These are phyloP conservation scores for Crithidia fasciculata DNA, from an alignment of 208 protist genomes.

Conservation along the genomic window DNA sequence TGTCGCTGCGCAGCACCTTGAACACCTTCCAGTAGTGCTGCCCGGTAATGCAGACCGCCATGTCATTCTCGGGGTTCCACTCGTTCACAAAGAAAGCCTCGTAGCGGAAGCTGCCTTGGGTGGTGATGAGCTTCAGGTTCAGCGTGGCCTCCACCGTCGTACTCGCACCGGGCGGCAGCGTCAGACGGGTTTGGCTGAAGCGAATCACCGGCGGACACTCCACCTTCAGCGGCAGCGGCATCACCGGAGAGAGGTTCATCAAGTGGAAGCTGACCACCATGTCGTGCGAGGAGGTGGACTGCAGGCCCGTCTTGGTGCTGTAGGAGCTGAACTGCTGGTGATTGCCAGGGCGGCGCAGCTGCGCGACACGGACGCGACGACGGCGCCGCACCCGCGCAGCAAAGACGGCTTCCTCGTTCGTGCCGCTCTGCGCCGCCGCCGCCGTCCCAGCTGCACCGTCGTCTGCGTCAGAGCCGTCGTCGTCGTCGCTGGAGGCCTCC, in stretches of 20 bases:
- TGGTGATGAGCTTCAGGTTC: slow-evolving; percentile 62
- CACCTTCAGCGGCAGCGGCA: slow-evolving; percentile 77
- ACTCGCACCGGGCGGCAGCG: slow-evolving; percentile 61
- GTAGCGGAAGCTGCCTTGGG: slow-evolving; percentile 79
- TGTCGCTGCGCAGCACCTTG: slow-evolving; percentile 57
- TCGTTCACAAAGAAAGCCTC: slow-evolving; percentile 87
- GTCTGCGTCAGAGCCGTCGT: slow-evolving; percentile 12
- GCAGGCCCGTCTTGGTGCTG: slow-evolving; percentile 16
- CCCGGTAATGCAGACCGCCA: slow-evolving; percentile 74
- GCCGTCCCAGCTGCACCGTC: neutral
- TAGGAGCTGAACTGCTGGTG: slow-evolving; percentile 26
- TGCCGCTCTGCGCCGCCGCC: neutral
- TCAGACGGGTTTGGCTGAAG: slow-evolving; percentile 62
- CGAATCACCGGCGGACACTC: slow-evolving; percentile 79
- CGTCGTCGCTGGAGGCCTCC: slow-evolving; percentile 12
- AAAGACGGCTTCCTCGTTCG: slow-evolving; percentile 19
- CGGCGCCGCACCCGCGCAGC: slow-evolving; percentile 24
- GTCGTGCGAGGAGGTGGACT: slow-evolving; percentile 12
- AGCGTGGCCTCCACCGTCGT: slow-evolving; percentile 60
- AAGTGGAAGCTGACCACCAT: slow-evolving; percentile 41
- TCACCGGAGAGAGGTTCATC: slow-evolving; percentile 64
- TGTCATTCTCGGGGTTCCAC: slow-evolving; percentile 89
- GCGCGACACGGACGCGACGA: slow-evolving; percentile 14
- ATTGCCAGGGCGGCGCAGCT: slow-evolving; percentile 27
- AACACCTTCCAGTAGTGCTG: slow-evolving; percentile 90